Evolutionary conservation across 2,329 filamentous ascomycete genomes (phyloP).

Genomic region (Colletotrichum sp.): DNA sequence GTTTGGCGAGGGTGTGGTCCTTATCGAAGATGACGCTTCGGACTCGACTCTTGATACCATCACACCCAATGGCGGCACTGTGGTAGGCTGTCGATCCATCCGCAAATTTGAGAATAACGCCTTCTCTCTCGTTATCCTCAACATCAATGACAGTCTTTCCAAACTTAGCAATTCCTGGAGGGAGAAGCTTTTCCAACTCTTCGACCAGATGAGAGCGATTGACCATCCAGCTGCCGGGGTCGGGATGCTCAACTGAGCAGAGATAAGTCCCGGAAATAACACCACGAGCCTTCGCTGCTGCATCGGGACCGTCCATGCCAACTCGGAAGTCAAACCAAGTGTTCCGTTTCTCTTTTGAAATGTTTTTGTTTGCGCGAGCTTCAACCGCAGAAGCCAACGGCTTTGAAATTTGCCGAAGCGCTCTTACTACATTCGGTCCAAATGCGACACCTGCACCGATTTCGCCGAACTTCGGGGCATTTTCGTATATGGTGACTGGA

Average conservation of each 20-base stretch:
- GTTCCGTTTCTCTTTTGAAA: slow-evolving; percentile 2
- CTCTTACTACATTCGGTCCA: slow-evolving; percentile 49
- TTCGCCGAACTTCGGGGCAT: background rate
- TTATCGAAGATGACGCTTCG: slow-evolving; percentile 38
- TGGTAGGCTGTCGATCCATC: slow-evolving; percentile 42
- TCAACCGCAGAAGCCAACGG: background rate
- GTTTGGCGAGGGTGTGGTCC: background rate
- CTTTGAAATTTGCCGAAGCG: background rate
- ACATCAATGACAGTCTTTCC: background rate
- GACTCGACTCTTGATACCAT: slow-evolving; percentile 48
- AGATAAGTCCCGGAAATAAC: background rate
- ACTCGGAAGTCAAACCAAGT: slow-evolving; percentile 24
- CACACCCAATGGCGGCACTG: slow-evolving; percentile 38
- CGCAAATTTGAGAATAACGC: background rate
- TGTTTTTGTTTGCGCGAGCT: background rate
- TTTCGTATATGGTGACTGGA: slow-evolving; percentile 32
- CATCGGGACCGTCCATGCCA: slow-evolving; percentile 2
- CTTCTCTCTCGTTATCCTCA: background rate
- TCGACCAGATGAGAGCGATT: slow-evolving; percentile 28
- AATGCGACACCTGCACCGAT: slow-evolving; percentile 55
- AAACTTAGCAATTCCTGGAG: slow-evolving; percentile 19
- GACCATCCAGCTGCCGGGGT: background rate
- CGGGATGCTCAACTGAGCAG: background rate
- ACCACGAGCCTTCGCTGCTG: background rate
- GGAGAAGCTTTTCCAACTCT: slow-evolving; percentile 41